Evolutionary conservation across 2,329 filamentous ascomycete genomes (phyloP).

Genomic region (Fusarium sp.): DNA sequence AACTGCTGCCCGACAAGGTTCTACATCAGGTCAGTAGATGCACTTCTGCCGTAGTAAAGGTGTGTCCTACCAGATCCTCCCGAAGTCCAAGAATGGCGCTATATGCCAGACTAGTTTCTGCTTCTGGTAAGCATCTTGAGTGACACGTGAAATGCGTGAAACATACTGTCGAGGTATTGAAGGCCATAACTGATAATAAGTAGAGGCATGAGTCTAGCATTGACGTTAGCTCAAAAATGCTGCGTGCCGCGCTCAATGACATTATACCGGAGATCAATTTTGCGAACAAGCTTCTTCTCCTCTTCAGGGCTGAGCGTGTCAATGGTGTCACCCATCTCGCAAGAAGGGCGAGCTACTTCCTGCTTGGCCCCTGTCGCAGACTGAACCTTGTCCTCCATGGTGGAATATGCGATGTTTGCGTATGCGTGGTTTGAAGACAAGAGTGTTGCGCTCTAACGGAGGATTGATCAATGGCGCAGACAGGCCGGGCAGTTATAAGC

Average conservation of each 20-base stretch:
- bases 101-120: conserved; percentile 32
- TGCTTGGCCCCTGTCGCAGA: background rate
- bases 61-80: conserved; percentile 11
- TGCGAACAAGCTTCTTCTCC: conserved; percentile 36
- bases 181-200: conserved; percentile 30
- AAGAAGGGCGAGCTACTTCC: background rate
- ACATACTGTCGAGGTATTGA: conserved; percentile 30
- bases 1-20: conserved; percentile 57
- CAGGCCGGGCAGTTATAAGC: background rate
- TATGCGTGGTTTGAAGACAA: background rate
- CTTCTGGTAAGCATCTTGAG: background rate
- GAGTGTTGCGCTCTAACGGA: background rate
- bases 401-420: background rate
- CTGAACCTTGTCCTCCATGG: conserved; percentile 13
- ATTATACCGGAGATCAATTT: conserved; percentile 34
- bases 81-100: conserved; percentile 26
- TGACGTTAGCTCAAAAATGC: background rate
- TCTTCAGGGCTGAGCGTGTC: conserved; percentile 19
- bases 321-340: conserved; percentile 5
- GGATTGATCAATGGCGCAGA: background rate
- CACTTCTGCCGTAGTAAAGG: too few species aligned
- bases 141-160: background rate
- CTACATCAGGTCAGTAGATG: background rate
- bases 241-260: background rate
- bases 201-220: conserved; percentile 22